Conservation (phyloP, 148 eudicot genomes). For the Diospyros kaki region DNA sequence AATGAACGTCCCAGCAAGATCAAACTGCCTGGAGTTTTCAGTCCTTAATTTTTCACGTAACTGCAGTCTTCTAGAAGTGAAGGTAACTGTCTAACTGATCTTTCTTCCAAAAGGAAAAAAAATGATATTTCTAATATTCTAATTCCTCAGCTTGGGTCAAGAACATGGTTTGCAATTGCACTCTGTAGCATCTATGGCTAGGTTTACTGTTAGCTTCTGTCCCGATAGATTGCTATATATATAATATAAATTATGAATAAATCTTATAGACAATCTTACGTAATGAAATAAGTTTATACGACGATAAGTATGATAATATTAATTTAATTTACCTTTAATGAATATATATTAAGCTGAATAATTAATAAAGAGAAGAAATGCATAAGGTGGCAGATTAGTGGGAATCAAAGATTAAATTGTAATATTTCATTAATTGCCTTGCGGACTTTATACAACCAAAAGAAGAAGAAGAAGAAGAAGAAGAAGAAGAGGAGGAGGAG, state of each 20-base stretch:
- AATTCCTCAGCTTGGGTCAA: not conserved
- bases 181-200: not conserved
- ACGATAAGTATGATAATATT: too few relatives aligned
- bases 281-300: too few relatives aligned
- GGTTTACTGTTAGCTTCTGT: not conserved
- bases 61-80: not conserved
- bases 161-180: not conserved
- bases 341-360: too few relatives aligned
- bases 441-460: constrained; percentile 18
- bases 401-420: not conserved
- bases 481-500: not conserved
- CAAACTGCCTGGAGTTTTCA: not conserved
- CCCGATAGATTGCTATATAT: not conserved
- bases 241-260: not conserved
- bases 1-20: not conserved
- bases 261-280: too few relatives aligned
- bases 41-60: not conserved
- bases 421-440: constrained; percentile 17
- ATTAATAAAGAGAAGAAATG: not conserved
- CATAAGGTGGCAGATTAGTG: not conserved
- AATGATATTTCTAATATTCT: too few relatives aligned
- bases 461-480: too few relatives aligned
- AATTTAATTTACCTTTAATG: too few relatives aligned
- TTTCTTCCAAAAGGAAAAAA: too few relatives aligned
- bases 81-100: not conserved